Evolutionary conservation across 1,284 basidiomycete genomes (phyloP).

Genomic region (Athelia psychrophila): DNA sequence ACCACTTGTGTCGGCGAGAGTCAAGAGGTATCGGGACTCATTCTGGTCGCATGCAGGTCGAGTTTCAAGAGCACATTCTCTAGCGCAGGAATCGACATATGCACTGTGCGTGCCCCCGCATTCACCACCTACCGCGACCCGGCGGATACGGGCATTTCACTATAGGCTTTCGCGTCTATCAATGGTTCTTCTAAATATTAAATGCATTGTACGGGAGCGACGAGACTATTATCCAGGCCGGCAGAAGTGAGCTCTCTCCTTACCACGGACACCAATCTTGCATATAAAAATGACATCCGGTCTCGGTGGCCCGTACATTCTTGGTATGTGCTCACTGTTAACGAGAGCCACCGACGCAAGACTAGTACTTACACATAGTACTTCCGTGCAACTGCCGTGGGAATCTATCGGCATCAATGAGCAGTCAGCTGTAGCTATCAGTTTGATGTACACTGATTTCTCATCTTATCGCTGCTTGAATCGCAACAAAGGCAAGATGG

Average conservation of each 20-base stretch:
- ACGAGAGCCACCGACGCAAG: no score
- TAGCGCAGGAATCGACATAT: constrained; percentile 22
- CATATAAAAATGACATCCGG: constrained; percentile 18
- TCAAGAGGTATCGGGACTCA: constrained; percentile 19
- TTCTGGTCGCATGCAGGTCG: no score
- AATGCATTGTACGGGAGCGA: neutral
- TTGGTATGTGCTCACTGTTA: constrained; percentile 31
- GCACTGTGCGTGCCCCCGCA: constrained; percentile 27
- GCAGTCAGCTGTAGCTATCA: no score
- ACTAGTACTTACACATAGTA: no score
- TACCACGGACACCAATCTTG: constrained; percentile 28
- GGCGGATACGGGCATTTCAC: constrained; percentile 14
- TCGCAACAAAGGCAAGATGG: no score
- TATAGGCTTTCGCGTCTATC: constrained; percentile 26
- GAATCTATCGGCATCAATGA: no score
- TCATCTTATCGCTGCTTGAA: no score
- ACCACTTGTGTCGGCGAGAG: constrained; percentile 28
- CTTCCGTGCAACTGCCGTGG: no score
- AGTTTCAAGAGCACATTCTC: constrained; percentile 23
- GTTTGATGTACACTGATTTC: no score
- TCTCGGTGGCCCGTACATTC: constrained; percentile 28
- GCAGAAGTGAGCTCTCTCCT: constrained; percentile 21
- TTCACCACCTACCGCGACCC: constrained; percentile 29
- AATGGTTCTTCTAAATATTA: constrained; percentile 28
- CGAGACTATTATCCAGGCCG: constrained; percentile 15